Evolutionary conservation across 2,329 filamentous ascomycete species (phyloP).

Genomic region (Neofusicoccum sp.): DNA sequence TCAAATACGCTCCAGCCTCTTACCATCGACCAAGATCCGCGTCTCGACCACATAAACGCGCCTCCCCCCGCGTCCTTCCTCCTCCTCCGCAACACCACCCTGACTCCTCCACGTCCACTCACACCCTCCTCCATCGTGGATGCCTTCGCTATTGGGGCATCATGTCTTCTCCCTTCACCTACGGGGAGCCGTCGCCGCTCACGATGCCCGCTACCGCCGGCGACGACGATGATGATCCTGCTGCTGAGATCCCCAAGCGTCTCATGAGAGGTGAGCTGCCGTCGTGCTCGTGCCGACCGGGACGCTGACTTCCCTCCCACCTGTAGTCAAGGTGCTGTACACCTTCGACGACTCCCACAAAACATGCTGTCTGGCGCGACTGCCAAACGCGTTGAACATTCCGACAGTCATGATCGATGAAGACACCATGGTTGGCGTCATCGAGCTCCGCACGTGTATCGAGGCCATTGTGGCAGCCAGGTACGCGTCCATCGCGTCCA

Average conservation of each 20-base stretch:
- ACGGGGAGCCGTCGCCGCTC: conserved; percentile 27
- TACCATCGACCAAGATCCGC: background rate
- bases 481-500: conserved; percentile 36
- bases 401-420: conserved; percentile 81
- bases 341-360: conserved; percentile 89
- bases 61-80: conserved; percentile 1
- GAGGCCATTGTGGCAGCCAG: conserved; percentile 70
- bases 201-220: conserved; percentile 23
- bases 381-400: conserved; percentile 74
- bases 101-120: background rate
- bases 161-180: conserved; percentile 35
- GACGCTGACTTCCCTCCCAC: background rate
- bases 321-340: conserved; percentile 88
- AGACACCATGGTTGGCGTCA: conserved; percentile 74
- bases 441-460: conserved; percentile 84
- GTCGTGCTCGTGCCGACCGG: conserved; percentile 8
- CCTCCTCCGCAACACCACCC: conserved; percentile 15
- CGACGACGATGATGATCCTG: conserved; percentile 28
- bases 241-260: conserved; percentile 35
- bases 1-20: conserved; percentile 15
- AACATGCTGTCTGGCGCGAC: conserved; percentile 83
- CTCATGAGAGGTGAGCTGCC: conserved; percentile 47
- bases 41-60: conserved; percentile 13
- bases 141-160: conserved; percentile 25
- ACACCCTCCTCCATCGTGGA: background rate